phyloP scores from a whole-genome alignment of 2,329 filamentous ascomycete genomes.

The Calonectria multiphialidica region DNA sequence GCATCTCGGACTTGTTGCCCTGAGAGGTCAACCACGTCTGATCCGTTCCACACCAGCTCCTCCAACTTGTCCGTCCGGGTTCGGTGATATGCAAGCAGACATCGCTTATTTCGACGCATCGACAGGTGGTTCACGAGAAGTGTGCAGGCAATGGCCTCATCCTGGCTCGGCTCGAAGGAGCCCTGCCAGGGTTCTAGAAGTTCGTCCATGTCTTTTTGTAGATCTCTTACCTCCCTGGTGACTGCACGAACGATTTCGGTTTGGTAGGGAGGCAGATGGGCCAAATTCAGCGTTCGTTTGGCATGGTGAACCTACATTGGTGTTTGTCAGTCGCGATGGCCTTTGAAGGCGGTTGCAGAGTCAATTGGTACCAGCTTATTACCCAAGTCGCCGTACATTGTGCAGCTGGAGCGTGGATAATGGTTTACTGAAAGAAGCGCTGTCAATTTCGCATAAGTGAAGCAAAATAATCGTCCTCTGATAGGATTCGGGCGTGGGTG shows the following conservation, averaged over 20 bases:
- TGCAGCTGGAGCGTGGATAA: slow-evolving; percentile 17
- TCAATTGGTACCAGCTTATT: slow-evolving; percentile 78
- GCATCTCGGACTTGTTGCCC: slow-evolving; percentile 65
- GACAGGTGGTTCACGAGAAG: slow-evolving; percentile 93
- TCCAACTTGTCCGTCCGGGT: slow-evolving; percentile 93
- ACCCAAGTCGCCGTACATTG: slow-evolving; percentile 89
- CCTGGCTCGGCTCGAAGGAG: slow-evolving; percentile 85
- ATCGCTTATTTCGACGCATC: slow-evolving; percentile 96
- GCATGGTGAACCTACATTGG: slow-evolving; percentile 85
- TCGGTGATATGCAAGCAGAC: slow-evolving; percentile 92
- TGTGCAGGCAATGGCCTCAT: slow-evolving; percentile 88
- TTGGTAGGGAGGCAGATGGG: slow-evolving; percentile 91
- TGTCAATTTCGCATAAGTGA: not conserved
- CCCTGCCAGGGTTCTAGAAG: slow-evolving; percentile 87
- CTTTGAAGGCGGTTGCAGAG: not conserved
- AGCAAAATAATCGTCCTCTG: not conserved
- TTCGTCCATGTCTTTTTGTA: slow-evolving; percentile 85
- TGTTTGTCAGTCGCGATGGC: not conserved
- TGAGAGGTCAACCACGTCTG: slow-evolving; percentile 81
- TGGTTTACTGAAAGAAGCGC: not conserved
- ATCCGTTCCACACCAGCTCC: slow-evolving; percentile 91
- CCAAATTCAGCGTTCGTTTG: slow-evolving; percentile 90
- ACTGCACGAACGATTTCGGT: slow-evolving; percentile 90
- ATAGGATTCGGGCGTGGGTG: not conserved
- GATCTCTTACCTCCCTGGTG: slow-evolving; percentile 90